Evolutionary conservation across 306 rosid species (phyloP), one percentile per base, ranked within the genome.

Genomic region (Gillenia trifoliata): DNA sequence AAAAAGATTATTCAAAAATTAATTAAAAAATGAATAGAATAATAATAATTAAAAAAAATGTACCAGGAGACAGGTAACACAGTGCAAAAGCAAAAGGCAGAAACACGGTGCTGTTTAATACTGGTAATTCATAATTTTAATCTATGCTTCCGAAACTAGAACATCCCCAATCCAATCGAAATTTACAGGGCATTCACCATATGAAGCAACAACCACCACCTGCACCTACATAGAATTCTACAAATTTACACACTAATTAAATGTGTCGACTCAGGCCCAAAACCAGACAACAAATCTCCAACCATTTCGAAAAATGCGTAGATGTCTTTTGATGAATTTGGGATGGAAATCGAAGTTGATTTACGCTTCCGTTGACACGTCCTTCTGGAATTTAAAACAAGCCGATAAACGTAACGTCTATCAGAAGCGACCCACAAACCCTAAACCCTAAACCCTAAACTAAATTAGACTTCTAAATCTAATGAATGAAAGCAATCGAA

Each of bases 41-140:
- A 4, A 17, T 5, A 5, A 62, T 3, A 23, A 38, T 9, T 2
- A 8, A 26, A 30, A 20, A 28, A 8, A 23, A 10, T 90, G 83
- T 90, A 83, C 95, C 96, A 90, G 93, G 23, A 89, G 98, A 90
- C 98, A 93, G 96, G 98, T 90, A 89, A 78, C 95, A 56, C 57
- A 64, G 82, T 85, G 91, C 74, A 82, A 74, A 9, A 11, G n/a
- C 28, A 76, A 38, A 5, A 61, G 71, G 30, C 7, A 41, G 49
- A n/a, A n/a, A 80, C 95, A 83, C 84, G 36, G 79, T 16, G 93
- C 91, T 87, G 96, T 90, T 93, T 86, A 85, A 90, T 69, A 80
- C 91, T 83, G 96, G 93, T 57, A 34, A 75, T 45, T 16, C 52
- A 2, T 15, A 31, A 50, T 25, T 69, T 54, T 47, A 11, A 66